Evolutionary conservation across 2,329 filamentous ascomycete genomes (phyloP).

Genomic region (Phialemoniopsis sp.): DNA sequence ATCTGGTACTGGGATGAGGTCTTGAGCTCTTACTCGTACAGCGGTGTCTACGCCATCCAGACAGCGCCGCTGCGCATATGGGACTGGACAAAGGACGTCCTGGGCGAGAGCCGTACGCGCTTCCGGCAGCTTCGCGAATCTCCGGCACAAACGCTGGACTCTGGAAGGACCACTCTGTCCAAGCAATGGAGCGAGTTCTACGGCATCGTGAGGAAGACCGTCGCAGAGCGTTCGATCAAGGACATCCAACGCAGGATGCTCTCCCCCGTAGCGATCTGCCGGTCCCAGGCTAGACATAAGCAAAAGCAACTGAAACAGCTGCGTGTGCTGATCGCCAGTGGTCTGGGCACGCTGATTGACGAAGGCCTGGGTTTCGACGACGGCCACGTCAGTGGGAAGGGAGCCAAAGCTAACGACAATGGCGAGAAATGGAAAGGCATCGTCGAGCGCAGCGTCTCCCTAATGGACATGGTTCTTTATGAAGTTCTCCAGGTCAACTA

Average conservation of each 20-base stretch:
- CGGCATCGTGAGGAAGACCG: slow-evolving; percentile 69
- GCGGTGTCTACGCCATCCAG: slow-evolving; percentile 80
- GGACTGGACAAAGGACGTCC: slow-evolving; percentile 66
- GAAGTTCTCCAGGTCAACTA: slow-evolving; percentile 64
- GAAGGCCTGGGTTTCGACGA: slow-evolving; percentile 71
- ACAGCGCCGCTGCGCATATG: slow-evolving; percentile 75
- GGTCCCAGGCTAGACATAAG: slow-evolving; percentile 72
- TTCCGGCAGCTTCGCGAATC: slow-evolving; percentile 24
- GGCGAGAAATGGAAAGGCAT: slow-evolving; percentile 58
- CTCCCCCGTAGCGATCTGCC: slow-evolving; percentile 72
- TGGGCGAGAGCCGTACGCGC: slow-evolving; percentile 51
- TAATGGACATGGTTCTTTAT: slow-evolving; percentile 82
- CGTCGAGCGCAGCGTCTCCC: slow-evolving; percentile 72
- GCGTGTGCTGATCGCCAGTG: slow-evolving; percentile 77
- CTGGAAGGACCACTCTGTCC: slow-evolving; percentile 28
- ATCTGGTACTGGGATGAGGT: slow-evolving; percentile 96
- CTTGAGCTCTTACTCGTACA: slow-evolving; percentile 71
- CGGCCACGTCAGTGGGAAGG: slow-evolving; percentile 52
- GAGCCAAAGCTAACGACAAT: slow-evolving; percentile 36
- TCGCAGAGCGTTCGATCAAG: slow-evolving; percentile 66
- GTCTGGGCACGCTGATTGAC: slow-evolving; percentile 81
- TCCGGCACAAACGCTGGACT: slow-evolving; percentile 7
- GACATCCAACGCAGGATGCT: slow-evolving; percentile 70
- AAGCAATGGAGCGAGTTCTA: slow-evolving; percentile 71
- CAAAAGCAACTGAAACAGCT: slow-evolving; percentile 67